Conservation (phyloP, 768 basidiomycete genomes). For the Phlebiopsis flavidoalba region DNA sequence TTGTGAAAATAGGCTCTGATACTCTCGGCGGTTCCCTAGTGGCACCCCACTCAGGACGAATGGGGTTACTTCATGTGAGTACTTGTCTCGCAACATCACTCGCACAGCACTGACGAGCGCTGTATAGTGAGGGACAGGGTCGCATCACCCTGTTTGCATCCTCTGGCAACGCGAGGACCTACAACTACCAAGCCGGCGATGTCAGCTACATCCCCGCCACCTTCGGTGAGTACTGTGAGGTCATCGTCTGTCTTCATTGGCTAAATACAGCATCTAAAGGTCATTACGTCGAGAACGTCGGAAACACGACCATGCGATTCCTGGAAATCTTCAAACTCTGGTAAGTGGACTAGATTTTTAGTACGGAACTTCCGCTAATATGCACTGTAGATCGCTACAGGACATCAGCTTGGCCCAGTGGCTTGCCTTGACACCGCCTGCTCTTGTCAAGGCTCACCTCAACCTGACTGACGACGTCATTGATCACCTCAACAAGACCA, state of each 20-base stretch:
- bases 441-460: constrained; percentile 57
- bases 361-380: too few species aligned
- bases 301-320: constrained; percentile 50
- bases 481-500: constrained; percentile 26
- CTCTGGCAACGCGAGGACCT: constrained; percentile 34
- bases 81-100: neutral
- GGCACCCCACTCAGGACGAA: constrained; percentile 48
- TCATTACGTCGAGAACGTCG: constrained; percentile 66
- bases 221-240: constrained; percentile 15
- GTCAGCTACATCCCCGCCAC: constrained; percentile 12
- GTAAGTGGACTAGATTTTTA: constrained; percentile 9
- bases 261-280: constrained; percentile 20
- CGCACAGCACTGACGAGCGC: too few species aligned
- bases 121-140: constrained; percentile 34
- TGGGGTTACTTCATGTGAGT: constrained; percentile 33
- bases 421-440: constrained; percentile 56
- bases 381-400: constrained; percentile 42
- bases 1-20: constrained; percentile 19
- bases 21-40: constrained; percentile 26
- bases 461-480: constrained; percentile 49
- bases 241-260: too few species aligned
- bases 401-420: constrained; percentile 52
- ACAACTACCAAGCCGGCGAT: constrained; percentile 37
- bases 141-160: constrained; percentile 42
- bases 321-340: constrained; percentile 55